phyloP scores from a whole-genome alignment of 805 yeast species.

The Wickerhamiella shivajii region DNA sequence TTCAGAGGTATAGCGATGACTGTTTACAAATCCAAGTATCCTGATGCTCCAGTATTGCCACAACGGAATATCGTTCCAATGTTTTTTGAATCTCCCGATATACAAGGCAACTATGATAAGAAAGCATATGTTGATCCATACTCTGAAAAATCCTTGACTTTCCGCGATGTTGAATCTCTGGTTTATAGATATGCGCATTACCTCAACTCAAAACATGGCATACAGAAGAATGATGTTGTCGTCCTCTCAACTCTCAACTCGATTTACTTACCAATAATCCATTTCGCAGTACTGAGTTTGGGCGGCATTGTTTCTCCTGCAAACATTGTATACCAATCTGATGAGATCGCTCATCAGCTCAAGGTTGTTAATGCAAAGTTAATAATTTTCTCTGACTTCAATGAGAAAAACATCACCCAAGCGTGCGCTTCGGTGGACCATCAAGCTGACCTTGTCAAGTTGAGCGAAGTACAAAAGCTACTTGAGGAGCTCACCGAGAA shows the following conservation, averaged over 20 bases:
- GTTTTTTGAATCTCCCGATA: too few relatives aligned
- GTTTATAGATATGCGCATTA: constrained; percentile 6
- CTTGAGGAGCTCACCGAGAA: background rate
- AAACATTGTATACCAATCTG: constrained; percentile 19
- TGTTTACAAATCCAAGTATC: too few relatives aligned
- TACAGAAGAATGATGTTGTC: constrained; percentile 22
- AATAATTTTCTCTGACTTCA: constrained; percentile 12
- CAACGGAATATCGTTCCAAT: too few relatives aligned
- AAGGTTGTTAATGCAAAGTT: constrained; percentile 14
- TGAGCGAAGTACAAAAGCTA: background rate
- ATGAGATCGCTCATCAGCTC: constrained; percentile 21
- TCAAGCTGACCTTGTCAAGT: constrained; percentile 6
- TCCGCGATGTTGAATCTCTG: constrained; percentile 3
- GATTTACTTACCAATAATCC: constrained; percentile 20
- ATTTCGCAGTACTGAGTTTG: constrained; percentile 17
- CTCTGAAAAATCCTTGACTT: constrained; percentile 2
- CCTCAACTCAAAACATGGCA: constrained; percentile 9
- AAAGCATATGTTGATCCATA: too few relatives aligned
- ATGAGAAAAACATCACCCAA: background rate
- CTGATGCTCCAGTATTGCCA: too few relatives aligned
- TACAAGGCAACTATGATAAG: too few relatives aligned
- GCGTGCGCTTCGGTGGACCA: constrained; percentile 1
- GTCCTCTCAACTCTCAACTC: constrained; percentile 20
- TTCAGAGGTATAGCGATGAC: too few relatives aligned
- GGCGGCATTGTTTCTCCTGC: constrained; percentile 24